A percentile compares a stretch with the other conserved stretches of the same genome.
Conservation (phyloP, 306 rosid genomes). For the Begonia fuchsioides region DNA sequence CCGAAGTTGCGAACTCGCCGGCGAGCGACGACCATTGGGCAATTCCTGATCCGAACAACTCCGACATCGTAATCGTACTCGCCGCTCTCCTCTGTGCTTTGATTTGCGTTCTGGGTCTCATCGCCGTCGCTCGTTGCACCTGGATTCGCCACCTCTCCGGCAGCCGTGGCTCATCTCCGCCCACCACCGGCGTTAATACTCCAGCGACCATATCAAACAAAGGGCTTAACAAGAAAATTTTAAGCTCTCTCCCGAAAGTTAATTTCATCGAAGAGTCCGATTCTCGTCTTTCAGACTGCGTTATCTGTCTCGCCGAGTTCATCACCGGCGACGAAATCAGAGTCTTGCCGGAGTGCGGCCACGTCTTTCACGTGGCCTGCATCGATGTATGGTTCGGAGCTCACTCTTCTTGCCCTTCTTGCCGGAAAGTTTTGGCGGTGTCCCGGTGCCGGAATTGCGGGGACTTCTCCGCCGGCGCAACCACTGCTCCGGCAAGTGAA, state of each 20-base stretch:
- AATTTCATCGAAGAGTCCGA: slow-evolving; percentile 14
- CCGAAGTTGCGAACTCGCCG: too few relatives aligned
- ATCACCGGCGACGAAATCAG: slow-evolving; percentile 54
- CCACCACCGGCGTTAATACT: background rate
- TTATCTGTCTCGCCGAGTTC: slow-evolving; percentile 55
- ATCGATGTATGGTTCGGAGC: slow-evolving; percentile 64
- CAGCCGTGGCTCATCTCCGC: background rate
- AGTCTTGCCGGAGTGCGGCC: slow-evolving; percentile 60
- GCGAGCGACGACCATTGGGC: too few relatives aligned
- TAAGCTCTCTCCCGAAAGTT: slow-evolving; percentile 59
- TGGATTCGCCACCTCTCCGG: slow-evolving; percentile 53
- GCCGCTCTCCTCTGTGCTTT: slow-evolving; percentile 61
- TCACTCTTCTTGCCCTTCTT: slow-evolving; percentile 69
- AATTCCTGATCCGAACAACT: slow-evolving; percentile 12
- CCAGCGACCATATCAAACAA: slow-evolving; percentile 35
- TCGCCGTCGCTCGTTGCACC: slow-evolving; percentile 72
- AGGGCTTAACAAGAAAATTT: slow-evolving; percentile 64
- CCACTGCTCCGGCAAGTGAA: too few relatives aligned
- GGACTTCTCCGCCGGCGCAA: slow-evolving; percentile 35
- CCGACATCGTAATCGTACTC: slow-evolving; percentile 59
- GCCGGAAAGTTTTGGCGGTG: slow-evolving; percentile 49
- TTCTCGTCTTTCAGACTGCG: slow-evolving; percentile 39
- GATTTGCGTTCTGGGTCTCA: slow-evolving; percentile 58
- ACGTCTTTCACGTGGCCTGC: slow-evolving; percentile 47
- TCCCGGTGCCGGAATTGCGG: slow-evolving; percentile 67